Conservation (phyloP, 306 rosid species). For the Mimosa bimucronata region DNA sequence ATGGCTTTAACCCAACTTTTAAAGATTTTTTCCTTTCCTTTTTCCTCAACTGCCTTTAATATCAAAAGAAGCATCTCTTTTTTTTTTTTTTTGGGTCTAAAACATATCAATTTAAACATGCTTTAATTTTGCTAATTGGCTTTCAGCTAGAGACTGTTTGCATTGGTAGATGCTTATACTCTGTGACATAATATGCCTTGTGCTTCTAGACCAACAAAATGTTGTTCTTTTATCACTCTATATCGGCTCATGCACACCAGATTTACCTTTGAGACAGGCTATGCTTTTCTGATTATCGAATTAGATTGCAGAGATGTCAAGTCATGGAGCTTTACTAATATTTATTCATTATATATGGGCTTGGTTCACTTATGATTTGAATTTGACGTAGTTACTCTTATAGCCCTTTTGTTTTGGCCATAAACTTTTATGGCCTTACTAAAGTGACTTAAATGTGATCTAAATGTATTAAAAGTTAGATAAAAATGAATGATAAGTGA, state of each 20-base stretch:
- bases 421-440: too few relatives aligned
- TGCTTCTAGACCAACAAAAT: too few relatives aligned
- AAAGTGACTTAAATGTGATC: not conserved
- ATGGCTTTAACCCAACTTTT: not conserved
- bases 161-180: not conserved
- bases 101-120: not conserved
- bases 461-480: not conserved
- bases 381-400: slow-evolving; percentile 52
- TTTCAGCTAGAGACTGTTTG: not conserved
- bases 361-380: slow-evolving; percentile 70
- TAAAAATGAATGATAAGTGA: not conserved
- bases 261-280: not conserved
- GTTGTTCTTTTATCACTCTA: too few relatives aligned
- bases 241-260: not conserved
- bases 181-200: too few relatives aligned
- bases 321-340: slow-evolving; percentile 43
- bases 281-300: not conserved
- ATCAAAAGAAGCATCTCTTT: not conserved
- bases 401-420: not conserved
- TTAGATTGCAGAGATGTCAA: not conserved
- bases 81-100: not conserved
- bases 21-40: not conserved
- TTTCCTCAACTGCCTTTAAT: not conserved
- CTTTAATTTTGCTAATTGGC: not conserved
- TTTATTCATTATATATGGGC: slow-evolving; percentile 64